Evolutionary conservation across 768 basidiomycete genomes (phyloP).

Genomic region (Pholiota microspora): DNA sequence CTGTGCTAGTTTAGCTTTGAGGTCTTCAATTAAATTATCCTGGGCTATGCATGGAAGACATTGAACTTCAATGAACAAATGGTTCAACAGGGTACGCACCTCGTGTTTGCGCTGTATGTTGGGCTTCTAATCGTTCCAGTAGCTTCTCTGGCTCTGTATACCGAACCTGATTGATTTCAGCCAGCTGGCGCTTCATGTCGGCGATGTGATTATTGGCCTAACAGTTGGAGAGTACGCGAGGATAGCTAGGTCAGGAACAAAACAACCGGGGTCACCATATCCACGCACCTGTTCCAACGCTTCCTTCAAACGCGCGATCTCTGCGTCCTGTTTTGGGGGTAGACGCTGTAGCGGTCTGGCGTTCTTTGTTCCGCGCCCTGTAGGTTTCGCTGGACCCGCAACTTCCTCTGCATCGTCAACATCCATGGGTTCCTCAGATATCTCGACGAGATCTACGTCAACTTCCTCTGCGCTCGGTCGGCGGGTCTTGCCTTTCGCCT

Average conservation of each 20-base stretch:
- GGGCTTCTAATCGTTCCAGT: conserved; percentile 43
- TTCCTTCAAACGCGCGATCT: conserved; percentile 18
- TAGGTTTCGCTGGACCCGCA: background rate
- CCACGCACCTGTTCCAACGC: conserved; percentile 25
- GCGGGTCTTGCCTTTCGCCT: conserved; percentile 25
- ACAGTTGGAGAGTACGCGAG: background rate
- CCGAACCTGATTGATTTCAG: conserved; percentile 57
- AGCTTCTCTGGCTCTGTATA: conserved; percentile 65
- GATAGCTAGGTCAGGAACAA: background rate
- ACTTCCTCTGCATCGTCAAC: conserved; percentile 19
- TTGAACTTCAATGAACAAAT: conserved; percentile 15
- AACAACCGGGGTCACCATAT: no score
- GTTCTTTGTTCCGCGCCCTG: conserved; percentile 8
- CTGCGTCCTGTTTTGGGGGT: conserved; percentile 9
- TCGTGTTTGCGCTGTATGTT: conserved; percentile 49
- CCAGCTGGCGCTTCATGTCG: conserved; percentile 50
- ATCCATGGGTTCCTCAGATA: conserved; percentile 9
- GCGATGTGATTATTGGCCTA: conserved; percentile 46
- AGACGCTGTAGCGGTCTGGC: conserved; percentile 4
- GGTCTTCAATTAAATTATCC: conserved; percentile 51
- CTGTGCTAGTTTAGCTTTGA: conserved; percentile 52
- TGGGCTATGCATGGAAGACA: conserved; percentile 44
- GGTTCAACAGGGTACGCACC: conserved; percentile 32
- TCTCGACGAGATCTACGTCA: conserved; percentile 3
- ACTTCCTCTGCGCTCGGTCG: background rate